These are phyloP conservation scores for Phaeosphaeriaceae sp. DNA, from an alignment of 2,329 filamentous ascomycete genomes.

Conservation along the genomic window DNA sequence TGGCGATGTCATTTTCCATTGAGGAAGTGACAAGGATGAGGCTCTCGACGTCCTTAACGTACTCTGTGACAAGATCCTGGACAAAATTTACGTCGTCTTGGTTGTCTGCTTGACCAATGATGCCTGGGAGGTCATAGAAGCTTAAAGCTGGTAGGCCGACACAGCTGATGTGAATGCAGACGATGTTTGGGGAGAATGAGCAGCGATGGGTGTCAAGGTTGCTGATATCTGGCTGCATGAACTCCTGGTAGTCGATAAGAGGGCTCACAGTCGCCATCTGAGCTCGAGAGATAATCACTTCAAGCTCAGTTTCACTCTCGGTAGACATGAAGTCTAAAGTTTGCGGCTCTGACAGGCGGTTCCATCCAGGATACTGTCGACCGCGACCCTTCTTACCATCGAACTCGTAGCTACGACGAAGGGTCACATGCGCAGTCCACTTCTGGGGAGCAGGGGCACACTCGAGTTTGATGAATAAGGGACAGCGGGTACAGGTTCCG, in stretches of 20 bases:
- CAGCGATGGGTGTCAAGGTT: conserved; percentile 52
- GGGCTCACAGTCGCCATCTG: conserved; percentile 81
- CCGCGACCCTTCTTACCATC: conserved; percentile 29
- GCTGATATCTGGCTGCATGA: conserved; percentile 33
- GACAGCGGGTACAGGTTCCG: conserved; percentile 81
- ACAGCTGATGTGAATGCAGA: conserved; percentile 77
- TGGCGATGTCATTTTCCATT: conserved; percentile 80
- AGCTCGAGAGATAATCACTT: conserved; percentile 73
- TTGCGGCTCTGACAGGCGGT: conserved; percentile 45
- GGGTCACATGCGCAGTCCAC: conserved; percentile 73
- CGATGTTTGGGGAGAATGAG: conserved; percentile 82
- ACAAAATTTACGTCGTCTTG: conserved; percentile 66
- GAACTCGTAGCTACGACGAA: conserved; percentile 71
- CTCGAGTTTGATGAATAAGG: conserved; percentile 77
- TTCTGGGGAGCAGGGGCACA: conserved; percentile 54
- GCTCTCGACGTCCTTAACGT: conserved; percentile 72
- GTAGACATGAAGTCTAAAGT: conserved; percentile 69
- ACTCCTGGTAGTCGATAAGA: conserved; percentile 53
- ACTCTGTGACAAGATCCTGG: conserved; percentile 71
- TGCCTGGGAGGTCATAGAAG: conserved; percentile 85
- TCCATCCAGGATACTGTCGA: conserved; percentile 70
- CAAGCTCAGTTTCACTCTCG: conserved; percentile 67
- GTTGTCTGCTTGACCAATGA: conserved; percentile 74
- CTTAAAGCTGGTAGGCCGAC: conserved; percentile 75
- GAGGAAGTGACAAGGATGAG: conserved; percentile 79